A percentile compares a stretch with the other conserved stretches of the same genome.
Evolutionary conservation across 1,284 basidiomycete species (phyloP).

Genomic region (Apiotrichum porosum): DNA sequence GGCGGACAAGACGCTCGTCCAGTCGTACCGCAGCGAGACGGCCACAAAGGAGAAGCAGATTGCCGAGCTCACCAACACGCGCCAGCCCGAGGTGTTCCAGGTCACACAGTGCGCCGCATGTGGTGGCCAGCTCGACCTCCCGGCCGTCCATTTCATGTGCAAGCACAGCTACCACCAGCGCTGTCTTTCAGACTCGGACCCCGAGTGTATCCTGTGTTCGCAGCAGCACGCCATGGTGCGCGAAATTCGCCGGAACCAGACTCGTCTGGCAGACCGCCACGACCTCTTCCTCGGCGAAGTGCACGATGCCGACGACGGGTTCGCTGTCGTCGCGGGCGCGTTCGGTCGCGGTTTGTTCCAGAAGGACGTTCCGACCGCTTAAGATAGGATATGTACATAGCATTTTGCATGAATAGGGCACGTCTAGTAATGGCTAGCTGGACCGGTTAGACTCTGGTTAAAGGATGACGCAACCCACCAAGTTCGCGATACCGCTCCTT

Average conservation of each 20-base stretch:
- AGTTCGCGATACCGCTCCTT: conserved; percentile 44
- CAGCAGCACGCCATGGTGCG: conserved; percentile 80
- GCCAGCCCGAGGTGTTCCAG: conserved; percentile 81
- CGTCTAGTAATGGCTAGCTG: conserved; percentile 8
- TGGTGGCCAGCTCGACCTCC: conserved; percentile 80
- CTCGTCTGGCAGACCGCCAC: conserved; percentile 73
- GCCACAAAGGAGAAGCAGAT: conserved; percentile 76
- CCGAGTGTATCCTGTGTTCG: conserved; percentile 83
- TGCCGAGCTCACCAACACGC: conserved; percentile 67
- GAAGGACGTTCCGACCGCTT: conserved; percentile 12
- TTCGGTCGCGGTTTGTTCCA: conserved; percentile 64
- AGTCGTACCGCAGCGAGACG: conserved; percentile 81
- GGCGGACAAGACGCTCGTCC: conserved; percentile 72
- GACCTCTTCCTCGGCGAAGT: conserved; percentile 84
- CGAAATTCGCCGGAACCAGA: conserved; percentile 79
- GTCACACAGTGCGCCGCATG: conserved; percentile 87
- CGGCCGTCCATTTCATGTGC: conserved; percentile 96
- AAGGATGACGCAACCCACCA: conserved; percentile 22
- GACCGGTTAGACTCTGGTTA: neutral
- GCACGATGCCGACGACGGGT: conserved; percentile 75
- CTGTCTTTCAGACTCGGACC: conserved; percentile 76
- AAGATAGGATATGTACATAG: neutral
- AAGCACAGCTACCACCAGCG: conserved; percentile 93
- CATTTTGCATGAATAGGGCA: neutral
- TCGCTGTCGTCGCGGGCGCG: conserved; percentile 70